Percentiles rank a stretch among this genome's conserved stretches.
phyloP scores from a whole-genome alignment of 1,139 yeast species.

The Kodamaea alishanica region DNA sequence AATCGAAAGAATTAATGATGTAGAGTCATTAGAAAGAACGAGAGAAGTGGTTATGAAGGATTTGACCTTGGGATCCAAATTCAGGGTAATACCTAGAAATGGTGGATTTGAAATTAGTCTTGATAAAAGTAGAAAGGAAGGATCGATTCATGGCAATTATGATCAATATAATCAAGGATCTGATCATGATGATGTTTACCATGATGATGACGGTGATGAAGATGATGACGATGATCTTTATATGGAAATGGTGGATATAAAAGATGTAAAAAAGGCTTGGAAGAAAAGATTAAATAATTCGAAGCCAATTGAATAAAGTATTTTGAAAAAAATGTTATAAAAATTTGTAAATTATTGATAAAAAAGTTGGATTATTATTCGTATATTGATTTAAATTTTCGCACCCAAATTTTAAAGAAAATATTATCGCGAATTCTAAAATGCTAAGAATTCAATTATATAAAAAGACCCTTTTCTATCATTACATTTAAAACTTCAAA shows the following conservation, averaged over 20 bases:
- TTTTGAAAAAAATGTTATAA: neutral
- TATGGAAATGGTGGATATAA: conserved; percentile 34
- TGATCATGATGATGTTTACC: conserved; percentile 14
- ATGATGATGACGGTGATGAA: conserved; percentile 27
- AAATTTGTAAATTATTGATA: neutral
- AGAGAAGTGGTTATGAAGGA: conserved; percentile 77
- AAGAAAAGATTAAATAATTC: conserved; percentile 3
- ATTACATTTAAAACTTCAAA: neutral
- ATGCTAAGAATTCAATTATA: neutral
- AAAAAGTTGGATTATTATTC: no score
- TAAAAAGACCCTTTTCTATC: neutral
- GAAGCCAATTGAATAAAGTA: neutral
- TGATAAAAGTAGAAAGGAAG: conserved; percentile 19
- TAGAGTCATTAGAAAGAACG: conserved; percentile 77
- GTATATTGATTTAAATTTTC: conserved; percentile 1
- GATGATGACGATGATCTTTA: conserved; percentile 31
- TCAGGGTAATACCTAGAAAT: conserved; percentile 18
- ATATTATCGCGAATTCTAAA: neutral
- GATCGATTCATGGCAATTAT: conserved; percentile 20
- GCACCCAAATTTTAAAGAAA: conserved; percentile 2
- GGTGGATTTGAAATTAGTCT: conserved; percentile 12
- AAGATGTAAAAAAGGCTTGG: conserved; percentile 6
- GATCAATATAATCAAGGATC: conserved; percentile 14
- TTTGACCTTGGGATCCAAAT: conserved; percentile 51
- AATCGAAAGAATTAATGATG: conserved; percentile 66